These are phyloP conservation scores for Pseudogymnoascus sp. DNA, from an alignment of 2,329 filamentous ascomycete genomes.

Conservation along the genomic window DNA sequence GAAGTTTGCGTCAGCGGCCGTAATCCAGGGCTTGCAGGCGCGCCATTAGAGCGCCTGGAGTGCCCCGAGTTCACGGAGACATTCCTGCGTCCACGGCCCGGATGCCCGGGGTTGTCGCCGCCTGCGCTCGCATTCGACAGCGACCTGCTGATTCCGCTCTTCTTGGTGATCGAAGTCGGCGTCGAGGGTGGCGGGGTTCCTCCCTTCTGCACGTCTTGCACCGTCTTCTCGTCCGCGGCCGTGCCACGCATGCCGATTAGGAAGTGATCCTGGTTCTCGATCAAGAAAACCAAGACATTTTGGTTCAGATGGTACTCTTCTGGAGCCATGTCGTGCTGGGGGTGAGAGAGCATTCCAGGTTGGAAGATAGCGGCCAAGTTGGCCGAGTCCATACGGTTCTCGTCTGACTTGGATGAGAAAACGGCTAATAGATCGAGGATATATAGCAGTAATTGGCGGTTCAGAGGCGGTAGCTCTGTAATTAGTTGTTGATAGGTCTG, in stretches of 20 bases:
- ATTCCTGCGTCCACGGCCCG: slow-evolving; percentile 74
- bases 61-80: slow-evolving; percentile 88
- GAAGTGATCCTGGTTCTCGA: slow-evolving; percentile 98
- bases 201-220: slow-evolving; percentile 61
- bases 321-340: slow-evolving; percentile 89
- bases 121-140: slow-evolving; percentile 83
- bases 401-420: slow-evolving; percentile 91
- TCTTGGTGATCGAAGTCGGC: slow-evolving; percentile 45
- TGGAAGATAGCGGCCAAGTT: slow-evolving; percentile 97
- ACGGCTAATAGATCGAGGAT: slow-evolving; percentile 93
- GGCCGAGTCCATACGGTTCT: slow-evolving; percentile 93
- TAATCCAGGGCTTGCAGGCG: slow-evolving; percentile 56
- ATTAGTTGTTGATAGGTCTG: slow-evolving; percentile 81
- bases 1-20: slow-evolving; percentile 50
- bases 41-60: slow-evolving; percentile 69
- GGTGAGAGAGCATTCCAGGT: slow-evolving; percentile 90
- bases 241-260: slow-evolving; percentile 97
- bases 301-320: slow-evolving; percentile 92
- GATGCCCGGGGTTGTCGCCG: slow-evolving; percentile 77
- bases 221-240: slow-evolving; percentile 77
- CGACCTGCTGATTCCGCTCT: slow-evolving; percentile 62
- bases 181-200: slow-evolving; percentile 48
- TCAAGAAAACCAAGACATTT: slow-evolving; percentile 94
- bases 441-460: slow-evolving; percentile 88
- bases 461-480: slow-evolving; percentile 84